A percentile compares a stretch with the other conserved stretches of the same genome.
phyloP scores from a whole-genome alignment of 805 yeast species.

The Torulaspora quercuum region DNA sequence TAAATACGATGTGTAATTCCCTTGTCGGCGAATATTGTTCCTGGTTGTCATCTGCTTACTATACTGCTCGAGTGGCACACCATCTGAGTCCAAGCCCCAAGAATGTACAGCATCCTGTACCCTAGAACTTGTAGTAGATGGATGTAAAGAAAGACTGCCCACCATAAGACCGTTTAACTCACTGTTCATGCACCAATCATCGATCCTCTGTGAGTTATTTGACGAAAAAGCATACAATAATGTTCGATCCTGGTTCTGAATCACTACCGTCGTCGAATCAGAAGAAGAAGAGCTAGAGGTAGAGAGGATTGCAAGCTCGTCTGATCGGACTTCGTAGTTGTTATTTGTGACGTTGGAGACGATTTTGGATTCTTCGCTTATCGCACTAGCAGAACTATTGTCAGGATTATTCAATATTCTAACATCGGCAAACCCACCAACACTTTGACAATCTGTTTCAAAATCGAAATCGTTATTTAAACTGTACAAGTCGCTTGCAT shows the following conservation, averaged over 20 bases:
- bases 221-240: slow-evolving; percentile 8
- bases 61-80: slow-evolving; percentile 8
- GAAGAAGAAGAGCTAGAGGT: slow-evolving; percentile 20
- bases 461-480: slow-evolving; percentile 9
- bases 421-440: slow-evolving; percentile 16
- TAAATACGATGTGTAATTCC: slow-evolving; percentile 15
- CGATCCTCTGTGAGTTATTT: slow-evolving; percentile 23
- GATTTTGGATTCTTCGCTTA: slow-evolving; percentile 15
- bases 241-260: slow-evolving; percentile 1
- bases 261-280: slow-evolving; percentile 1
- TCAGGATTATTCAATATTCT: slow-evolving; percentile 22
- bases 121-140: slow-evolving; percentile 7
- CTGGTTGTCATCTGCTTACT: not conserved
- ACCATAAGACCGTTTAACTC: slow-evolving; percentile 7
- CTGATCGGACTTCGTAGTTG: slow-evolving; percentile 19
- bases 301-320: slow-evolving; percentile 24
- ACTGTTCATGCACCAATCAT: slow-evolving; percentile 27
- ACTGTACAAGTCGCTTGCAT: slow-evolving; percentile 3
- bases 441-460: slow-evolving; percentile 10
- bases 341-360: slow-evolving; percentile 6
- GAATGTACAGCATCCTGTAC: slow-evolving; percentile 31
- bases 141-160: slow-evolving; percentile 3
- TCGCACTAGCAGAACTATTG: slow-evolving; percentile 7
- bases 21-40: slow-evolving; percentile 1
- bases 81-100: slow-evolving; percentile 36